These are phyloP conservation scores for Firmiana major DNA, from an alignment of 345 rosid genomes.

Conservation along the genomic window DNA sequence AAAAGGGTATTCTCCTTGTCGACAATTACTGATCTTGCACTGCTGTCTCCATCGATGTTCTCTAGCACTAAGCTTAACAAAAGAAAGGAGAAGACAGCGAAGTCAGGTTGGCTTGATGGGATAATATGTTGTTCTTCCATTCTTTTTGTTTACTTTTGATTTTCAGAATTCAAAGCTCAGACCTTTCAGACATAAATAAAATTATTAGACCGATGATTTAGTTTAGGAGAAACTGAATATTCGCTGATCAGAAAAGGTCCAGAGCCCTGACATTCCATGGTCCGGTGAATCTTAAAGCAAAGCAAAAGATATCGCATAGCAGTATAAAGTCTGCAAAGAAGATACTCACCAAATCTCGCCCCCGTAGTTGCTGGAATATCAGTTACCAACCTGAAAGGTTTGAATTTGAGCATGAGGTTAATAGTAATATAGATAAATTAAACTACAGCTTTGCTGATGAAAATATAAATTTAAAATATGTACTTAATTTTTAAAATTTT, in stretches of 20 bases:
- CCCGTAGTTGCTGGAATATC: constrained; percentile 75
- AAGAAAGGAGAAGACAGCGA: not conserved
- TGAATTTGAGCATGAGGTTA: not conserved
- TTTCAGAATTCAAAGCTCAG: not conserved
- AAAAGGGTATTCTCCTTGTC: not conserved
- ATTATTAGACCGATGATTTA: not conserved
- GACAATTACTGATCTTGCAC: not conserved
- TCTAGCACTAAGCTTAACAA: not conserved
- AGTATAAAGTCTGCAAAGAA: not conserved
- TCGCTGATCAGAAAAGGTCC: not conserved
- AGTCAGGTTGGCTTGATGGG: not conserved
- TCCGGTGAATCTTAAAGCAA: constrained; percentile 1
- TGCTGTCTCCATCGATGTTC: not conserved
- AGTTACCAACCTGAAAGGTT: constrained; percentile 57
- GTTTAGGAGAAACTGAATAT: not conserved
- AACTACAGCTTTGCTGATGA: no score
- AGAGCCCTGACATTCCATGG: not conserved
- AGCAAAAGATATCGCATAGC: not conserved
- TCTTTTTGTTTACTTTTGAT: not conserved
- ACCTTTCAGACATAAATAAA: not conserved
- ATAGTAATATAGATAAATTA: no score
- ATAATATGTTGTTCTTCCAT: not conserved
- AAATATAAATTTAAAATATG: no score
- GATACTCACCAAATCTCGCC: constrained; percentile 43
- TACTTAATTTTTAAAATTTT: no score